Evolutionary conservation across 2,329 filamentous ascomycete species (phyloP).

Genomic region (Coniochaeta sp.): DNA sequence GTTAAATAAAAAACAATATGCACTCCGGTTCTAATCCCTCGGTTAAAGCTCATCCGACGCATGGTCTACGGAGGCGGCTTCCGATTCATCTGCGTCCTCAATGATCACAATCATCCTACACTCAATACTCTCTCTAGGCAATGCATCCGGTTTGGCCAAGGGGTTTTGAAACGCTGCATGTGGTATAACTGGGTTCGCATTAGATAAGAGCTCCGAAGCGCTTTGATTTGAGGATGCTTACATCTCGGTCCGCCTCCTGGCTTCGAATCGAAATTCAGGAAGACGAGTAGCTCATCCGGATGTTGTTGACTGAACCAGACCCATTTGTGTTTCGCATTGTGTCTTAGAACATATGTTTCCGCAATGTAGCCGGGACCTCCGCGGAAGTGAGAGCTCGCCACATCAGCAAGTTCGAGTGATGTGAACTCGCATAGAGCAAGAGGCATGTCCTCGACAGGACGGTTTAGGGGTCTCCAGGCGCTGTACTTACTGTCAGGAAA

Average conservation of each 20-base stretch:
- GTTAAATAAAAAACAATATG: too few relatives aligned
- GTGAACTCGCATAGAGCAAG: conserved; percentile 1
- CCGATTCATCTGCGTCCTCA: neutral
- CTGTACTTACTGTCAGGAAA: neutral
- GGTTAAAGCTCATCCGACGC: neutral
- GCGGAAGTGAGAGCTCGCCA: conserved; percentile 1
- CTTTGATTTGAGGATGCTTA: too few relatives aligned
- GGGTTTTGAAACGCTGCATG: neutral
- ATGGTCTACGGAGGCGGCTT: too few relatives aligned
- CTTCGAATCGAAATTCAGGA: neutral
- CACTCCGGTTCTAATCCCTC: too few relatives aligned
- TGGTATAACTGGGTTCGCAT: neutral
- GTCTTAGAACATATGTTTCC: conserved; percentile 1
- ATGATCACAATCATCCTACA: conserved; percentile 2
- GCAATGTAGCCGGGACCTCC: conserved; percentile 1
- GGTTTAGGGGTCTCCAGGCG: conserved; percentile 1
- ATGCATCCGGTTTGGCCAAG: neutral
- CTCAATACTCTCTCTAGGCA: conserved; percentile 1
- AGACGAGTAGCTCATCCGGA: neutral
- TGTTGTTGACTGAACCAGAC: conserved; percentile 2
- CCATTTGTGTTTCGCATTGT: conserved; percentile 2
- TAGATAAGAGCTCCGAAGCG: neutral
- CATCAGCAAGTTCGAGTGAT: neutral
- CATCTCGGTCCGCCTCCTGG: neutral
- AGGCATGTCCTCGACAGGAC: conserved; percentile 3